Percentiles rank a stretch among this genome's conserved stretches.
These are phyloP conservation scores for Alternaria conjuncta DNA, from an alignment of 2,329 filamentous ascomycete genomes.

Conservation along the genomic window DNA sequence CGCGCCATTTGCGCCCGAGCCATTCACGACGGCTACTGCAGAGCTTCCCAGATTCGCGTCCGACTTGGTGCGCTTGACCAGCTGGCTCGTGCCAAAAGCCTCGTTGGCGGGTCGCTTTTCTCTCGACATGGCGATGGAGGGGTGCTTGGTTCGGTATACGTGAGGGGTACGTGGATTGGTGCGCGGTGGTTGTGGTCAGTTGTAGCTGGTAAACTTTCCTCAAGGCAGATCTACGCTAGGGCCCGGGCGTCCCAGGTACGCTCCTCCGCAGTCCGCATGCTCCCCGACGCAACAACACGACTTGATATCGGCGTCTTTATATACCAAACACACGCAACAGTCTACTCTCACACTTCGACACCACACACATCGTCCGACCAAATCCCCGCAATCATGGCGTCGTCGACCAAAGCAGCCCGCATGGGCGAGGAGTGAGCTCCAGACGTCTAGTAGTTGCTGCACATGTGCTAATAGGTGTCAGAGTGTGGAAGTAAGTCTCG, in stretches of 20 bases:
- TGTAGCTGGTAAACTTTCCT: conserved; percentile 29
- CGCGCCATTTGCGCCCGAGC: conserved; percentile 64
- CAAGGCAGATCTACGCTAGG: conserved; percentile 18
- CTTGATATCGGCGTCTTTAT: conserved; percentile 14
- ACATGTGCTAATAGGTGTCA: conserved; percentile 53
- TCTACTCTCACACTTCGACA: not conserved
- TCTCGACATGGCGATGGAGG: conserved; percentile 70
- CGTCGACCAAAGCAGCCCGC: conserved; percentile 69
- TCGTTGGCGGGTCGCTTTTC: conserved; percentile 92
- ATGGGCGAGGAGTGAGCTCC: conserved; percentile 75
- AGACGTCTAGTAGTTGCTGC: conserved; percentile 21
- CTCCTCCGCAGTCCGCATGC: conserved; percentile 21
- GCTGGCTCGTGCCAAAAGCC: conserved; percentile 78
- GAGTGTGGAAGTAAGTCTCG: conserved; percentile 86
- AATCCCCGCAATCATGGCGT: conserved; percentile 49
- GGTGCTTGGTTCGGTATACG: not conserved
- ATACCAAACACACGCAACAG: not conserved
- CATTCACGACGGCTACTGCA: conserved; percentile 64
- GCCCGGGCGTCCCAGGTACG: conserved; percentile 13
- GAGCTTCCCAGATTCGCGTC: conserved; percentile 62
- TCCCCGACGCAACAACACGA: conserved; percentile 19
- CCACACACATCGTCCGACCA: not conserved
- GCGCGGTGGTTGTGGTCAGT: conserved; percentile 9
- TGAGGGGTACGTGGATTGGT: not conserved
- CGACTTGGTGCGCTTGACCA: conserved; percentile 88